Conservation (phyloP, 78 protist genomes). For the Anaeramoeba ignava region DNA sequence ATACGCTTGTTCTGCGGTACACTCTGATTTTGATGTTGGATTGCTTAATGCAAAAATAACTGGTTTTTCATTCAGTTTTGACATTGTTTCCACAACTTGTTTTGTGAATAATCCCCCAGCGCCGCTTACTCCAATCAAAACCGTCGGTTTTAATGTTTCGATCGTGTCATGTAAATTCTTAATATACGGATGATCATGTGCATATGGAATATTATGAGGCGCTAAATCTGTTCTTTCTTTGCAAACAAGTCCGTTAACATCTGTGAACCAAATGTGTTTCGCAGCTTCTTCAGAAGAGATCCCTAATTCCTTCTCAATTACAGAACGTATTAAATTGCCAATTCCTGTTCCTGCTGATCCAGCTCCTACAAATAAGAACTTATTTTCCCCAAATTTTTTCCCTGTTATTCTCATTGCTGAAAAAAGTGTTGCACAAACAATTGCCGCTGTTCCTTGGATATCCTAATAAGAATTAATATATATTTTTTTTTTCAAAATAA, state of each 20-base stretch:
- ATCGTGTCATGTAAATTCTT: too few relatives aligned
- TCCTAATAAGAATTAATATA: constrained; percentile 5
- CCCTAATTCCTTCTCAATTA: too few relatives aligned
- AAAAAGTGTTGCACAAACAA: constrained; percentile 64
- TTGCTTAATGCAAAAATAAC: constrained; percentile 73
- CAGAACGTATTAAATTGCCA: too few relatives aligned
- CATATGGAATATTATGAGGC: constrained; percentile 50
- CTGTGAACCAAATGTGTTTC: too few relatives aligned
- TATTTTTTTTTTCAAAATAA: background rate
- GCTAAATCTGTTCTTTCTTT: constrained; percentile 18
- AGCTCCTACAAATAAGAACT: constrained; percentile 70
- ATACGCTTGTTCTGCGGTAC: constrained; percentile 71
- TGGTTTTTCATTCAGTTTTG: constrained; percentile 53
- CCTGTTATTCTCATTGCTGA: constrained; percentile 44
- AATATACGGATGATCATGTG: too few relatives aligned
- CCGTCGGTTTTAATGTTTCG: constrained; percentile 69
- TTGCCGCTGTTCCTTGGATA: constrained; percentile 82
- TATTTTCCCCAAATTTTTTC: constrained; percentile 41
- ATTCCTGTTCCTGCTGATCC: constrained; percentile 72
- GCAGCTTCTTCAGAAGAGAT: too few relatives aligned
- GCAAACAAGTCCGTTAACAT: background rate
- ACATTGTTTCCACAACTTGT: constrained; percentile 25
- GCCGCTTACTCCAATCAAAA: constrained; percentile 72
- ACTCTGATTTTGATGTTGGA: constrained; percentile 81
- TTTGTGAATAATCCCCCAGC: constrained; percentile 57